Base-by-base conservation (phyloP, 139 green algal species). In the Marvania coccoides region DNA sequence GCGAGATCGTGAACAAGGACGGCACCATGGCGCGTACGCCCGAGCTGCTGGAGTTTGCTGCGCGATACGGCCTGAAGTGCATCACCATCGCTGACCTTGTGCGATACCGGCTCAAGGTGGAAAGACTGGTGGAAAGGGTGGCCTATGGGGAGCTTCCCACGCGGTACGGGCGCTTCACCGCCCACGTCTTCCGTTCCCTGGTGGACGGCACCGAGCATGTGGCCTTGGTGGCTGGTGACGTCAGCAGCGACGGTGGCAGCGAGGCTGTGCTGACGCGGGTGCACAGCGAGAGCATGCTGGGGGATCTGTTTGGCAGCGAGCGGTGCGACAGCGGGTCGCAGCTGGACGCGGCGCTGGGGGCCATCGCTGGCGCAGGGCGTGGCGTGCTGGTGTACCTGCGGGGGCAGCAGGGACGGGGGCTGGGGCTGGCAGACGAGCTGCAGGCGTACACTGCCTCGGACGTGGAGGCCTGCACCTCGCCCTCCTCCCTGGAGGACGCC, bases 41-140 rank as follows among this genome's bases (percentile, higher is more conserved):
- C 1, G 47, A 59, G 35, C 85, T 98, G 34, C 69, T 88, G 37
- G 69, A 70, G 37, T 96, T 98, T 82, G 86, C 91, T 0, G 51
- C 71, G 42, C 24, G 83, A 53, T 79, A 98, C 61, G 76, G 70
- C 39, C 83, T 99, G 4, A 82, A 82, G 34, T 87, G 85, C 62
- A 87, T 98, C 72, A 96, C 91, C 61, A 97, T 99, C 30, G 86
- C 83, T 6, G 86, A 94, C 72, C 78, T 96, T 26, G 81, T 95
- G 26, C 74, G 83, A 5, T 92, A 95, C 69, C 65, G 72, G 35
- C 55, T 77, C 4, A 73, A 65, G 55, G 42, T 67, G 34, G 71
- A 77, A 23, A 2, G 4, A 8, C 63, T 77, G 53, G 58, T 77
- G 26, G 37, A 77, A 24, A 37, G 26, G n/a, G 26, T 24, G 36